A percentile compares a stretch with the other conserved stretches of the same genome.
Evolutionary conservation across 1,284 basidiomycete species (phyloP).

Genomic region (Rhodotorula glutinis): DNA sequence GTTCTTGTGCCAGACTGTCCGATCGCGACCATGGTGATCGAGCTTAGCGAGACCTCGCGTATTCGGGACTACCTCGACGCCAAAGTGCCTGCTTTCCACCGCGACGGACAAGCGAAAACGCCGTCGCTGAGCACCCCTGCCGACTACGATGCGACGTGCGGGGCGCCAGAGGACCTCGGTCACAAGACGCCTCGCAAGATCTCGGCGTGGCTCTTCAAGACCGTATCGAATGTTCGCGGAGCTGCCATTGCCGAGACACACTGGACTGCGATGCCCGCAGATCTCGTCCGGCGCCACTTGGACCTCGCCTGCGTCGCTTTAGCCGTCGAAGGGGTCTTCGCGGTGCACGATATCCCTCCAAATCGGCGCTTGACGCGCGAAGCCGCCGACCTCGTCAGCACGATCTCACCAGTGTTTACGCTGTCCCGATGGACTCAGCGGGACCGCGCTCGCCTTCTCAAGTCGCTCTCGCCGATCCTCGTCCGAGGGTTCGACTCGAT

Average conservation of each 20-base stretch:
- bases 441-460: conserved; percentile 62
- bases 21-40: conserved; percentile 60
- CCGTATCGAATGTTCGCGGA: conserved; percentile 56
- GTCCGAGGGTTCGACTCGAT: background rate
- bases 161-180: conserved; percentile 9
- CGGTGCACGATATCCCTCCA: conserved; percentile 60
- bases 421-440: conserved; percentile 43
- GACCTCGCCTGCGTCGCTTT: conserved; percentile 66
- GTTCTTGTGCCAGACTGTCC: conserved; percentile 50
- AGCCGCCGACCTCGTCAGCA: conserved; percentile 58
- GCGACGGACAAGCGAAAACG: background rate
- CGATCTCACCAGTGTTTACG: conserved; percentile 28
- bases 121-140: background rate
- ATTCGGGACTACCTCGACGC: conserved; percentile 69
- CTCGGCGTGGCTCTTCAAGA: conserved; percentile 62
- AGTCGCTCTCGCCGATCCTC: conserved; percentile 64
- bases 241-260: conserved; percentile 54
- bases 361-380: conserved; percentile 62
- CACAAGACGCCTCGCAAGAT: conserved; percentile 55
- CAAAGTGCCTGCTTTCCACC: conserved; percentile 53
- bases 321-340: conserved; percentile 64
- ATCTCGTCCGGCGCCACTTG: conserved; percentile 62
- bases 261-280: conserved; percentile 53
- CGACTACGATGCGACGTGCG: background rate
- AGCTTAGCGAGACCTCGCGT: conserved; percentile 58